Conservation (phyloP, 2,329 filamentous ascomycete species). For the Stagonosporopsis tanaceti region DNA sequence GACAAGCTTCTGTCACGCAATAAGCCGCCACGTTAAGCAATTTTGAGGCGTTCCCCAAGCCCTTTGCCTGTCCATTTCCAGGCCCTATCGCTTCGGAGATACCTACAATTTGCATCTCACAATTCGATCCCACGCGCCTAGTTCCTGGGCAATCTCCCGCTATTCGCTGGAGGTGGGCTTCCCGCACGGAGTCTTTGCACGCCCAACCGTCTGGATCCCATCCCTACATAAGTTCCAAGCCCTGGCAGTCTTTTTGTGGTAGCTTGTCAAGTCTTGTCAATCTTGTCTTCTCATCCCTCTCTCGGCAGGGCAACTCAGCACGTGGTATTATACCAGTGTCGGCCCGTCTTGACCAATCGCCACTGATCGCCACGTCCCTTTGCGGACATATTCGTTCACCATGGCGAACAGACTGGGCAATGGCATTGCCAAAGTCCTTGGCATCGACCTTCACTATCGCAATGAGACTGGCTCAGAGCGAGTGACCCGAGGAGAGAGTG, state of each 20-base stretch:
- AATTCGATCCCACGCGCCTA: conserved; percentile 12
- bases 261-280: conserved; percentile 39
- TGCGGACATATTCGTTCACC: neutral
- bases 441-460: conserved; percentile 79
- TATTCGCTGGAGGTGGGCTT: conserved; percentile 14
- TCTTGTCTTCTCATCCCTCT: conserved; percentile 8
- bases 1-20: conserved; percentile 36
- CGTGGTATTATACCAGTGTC: conserved; percentile 22
- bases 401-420: conserved; percentile 69
- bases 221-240: conserved; percentile 39
- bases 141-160: conserved; percentile 11
- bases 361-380: conserved; percentile 4
- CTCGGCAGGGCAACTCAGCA: conserved; percentile 21
- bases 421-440: conserved; percentile 77
- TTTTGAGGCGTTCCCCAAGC: conserved; percentile 31
- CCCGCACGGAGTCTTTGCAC: conserved; percentile 21
- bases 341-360: conserved; percentile 9
- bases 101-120: conserved; percentile 5
- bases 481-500: conserved; percentile 78
- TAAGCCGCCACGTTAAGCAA: conserved; percentile 35
- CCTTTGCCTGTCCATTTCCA: conserved; percentile 24
- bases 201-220: conserved; percentile 17
- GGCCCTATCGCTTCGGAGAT: conserved; percentile 10
- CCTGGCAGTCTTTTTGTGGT: conserved; percentile 33
- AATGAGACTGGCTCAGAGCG: conserved; percentile 67